Conservation (phyloP, 352 stramenopile species). For the Saprolegnia parasitica region DNA sequence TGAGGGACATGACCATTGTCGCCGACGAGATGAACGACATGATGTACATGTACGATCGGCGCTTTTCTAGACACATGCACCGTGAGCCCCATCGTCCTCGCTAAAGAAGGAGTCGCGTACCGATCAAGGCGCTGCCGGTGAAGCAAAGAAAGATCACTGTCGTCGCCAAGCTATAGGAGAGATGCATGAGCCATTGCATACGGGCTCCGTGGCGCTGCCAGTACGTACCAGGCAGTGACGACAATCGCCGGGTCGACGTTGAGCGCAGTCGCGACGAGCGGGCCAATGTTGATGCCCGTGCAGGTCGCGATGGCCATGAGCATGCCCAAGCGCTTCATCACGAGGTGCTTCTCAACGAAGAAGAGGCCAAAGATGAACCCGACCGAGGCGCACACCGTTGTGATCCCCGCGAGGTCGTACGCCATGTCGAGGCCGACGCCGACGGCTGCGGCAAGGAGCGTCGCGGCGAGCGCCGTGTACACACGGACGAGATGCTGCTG, state of each 20-base stretch:
- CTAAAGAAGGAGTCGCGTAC: slow-evolving; percentile 31
- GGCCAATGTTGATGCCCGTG: slow-evolving; percentile 65
- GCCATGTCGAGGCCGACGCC: slow-evolving; percentile 43
- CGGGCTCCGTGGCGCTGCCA: background rate
- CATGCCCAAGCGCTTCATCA: slow-evolving; percentile 55
- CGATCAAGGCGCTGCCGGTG: slow-evolving; percentile 64
- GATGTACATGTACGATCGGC: slow-evolving; percentile 81
- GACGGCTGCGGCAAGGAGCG: slow-evolving; percentile 50
- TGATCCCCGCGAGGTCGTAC: slow-evolving; percentile 30
- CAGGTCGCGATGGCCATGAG: slow-evolving; percentile 61
- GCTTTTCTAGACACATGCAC: slow-evolving; percentile 40
- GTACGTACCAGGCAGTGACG: slow-evolving; percentile 64
- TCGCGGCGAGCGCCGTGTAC: slow-evolving; percentile 61
- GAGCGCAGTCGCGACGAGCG: slow-evolving; percentile 69
- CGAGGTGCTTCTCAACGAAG: slow-evolving; percentile 49
- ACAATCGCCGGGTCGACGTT: slow-evolving; percentile 71
- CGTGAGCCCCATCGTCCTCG: background rate
- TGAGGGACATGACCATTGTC: slow-evolving; percentile 48
- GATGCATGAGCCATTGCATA: background rate
- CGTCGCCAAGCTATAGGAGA: slow-evolving; percentile 51
- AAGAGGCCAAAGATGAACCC: slow-evolving; percentile 59
- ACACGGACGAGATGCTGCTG: slow-evolving; percentile 65
- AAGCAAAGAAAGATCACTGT: slow-evolving; percentile 84
- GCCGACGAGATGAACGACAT: slow-evolving; percentile 65
- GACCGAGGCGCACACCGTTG: slow-evolving; percentile 34